Percentiles rank a stretch among this genome's conserved stretches.
Conservation (phyloP, 176 grass and related monocot species). For the Luzula sylvatica region DNA sequence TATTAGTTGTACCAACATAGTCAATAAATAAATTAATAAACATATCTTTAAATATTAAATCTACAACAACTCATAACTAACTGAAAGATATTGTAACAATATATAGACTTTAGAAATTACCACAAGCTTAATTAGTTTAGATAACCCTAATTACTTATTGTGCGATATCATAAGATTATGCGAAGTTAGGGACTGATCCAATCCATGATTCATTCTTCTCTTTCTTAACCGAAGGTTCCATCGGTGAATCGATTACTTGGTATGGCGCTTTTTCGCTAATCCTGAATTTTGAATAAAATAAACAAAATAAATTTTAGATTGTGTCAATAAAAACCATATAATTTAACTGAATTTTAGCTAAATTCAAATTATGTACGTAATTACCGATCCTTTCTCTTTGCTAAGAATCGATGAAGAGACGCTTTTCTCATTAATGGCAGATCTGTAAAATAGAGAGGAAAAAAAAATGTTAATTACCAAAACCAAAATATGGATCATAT, state of each 20-base stretch:
- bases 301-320: background rate
- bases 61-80: too few relatives aligned
- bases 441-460: conserved; percentile 15
- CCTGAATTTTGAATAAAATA: conserved; percentile 21
- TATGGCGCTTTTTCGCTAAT: conserved; percentile 30
- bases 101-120: background rate
- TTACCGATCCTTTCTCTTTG: conserved; percentile 53
- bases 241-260: conserved; percentile 1
- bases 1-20: too few relatives aligned
- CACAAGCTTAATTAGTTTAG: conserved; percentile 5
- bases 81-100: background rate
- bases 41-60: too few relatives aligned
- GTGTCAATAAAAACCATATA: background rate
- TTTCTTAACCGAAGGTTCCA: conserved; percentile 24
- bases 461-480: background rate
- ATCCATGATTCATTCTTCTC: conserved; percentile 19
- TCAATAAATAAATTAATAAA: too few relatives aligned
- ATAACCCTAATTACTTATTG: background rate
- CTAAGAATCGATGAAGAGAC: conserved; percentile 56
- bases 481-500: background rate
- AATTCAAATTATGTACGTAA: conserved; percentile 1
- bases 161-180: background rate
- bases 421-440: conserved; percentile 44
- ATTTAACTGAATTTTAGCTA: too few relatives aligned
- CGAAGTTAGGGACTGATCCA: conserved; percentile 14